These are phyloP conservation scores for Acanthochlamys bracteata DNA, from an alignment of 106 monocot genomes.

Conservation along the genomic window DNA sequence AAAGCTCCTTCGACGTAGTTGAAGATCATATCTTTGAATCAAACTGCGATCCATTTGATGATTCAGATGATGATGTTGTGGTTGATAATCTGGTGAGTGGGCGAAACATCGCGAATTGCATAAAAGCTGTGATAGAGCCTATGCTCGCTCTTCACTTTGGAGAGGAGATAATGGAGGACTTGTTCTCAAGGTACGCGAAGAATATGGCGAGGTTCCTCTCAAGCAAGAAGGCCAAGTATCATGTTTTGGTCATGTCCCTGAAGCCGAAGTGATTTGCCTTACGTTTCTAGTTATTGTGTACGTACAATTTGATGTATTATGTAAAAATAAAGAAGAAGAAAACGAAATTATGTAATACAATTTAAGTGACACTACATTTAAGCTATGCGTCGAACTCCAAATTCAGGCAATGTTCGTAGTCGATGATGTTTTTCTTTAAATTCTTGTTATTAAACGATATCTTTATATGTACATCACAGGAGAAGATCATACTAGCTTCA, in stretches of 20 bases:
- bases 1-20: slow-evolving; percentile 16
- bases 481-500: background rate
- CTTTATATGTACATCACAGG: background rate
- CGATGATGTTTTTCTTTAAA: background rate
- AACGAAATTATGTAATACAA: no score
- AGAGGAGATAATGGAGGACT: slow-evolving; percentile 16
- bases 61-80: slow-evolving; percentile 1
- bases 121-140: slow-evolving; percentile 32
- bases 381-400: no score
- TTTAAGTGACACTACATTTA: no score
- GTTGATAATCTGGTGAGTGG: slow-evolving; percentile 17
- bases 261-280: no score
- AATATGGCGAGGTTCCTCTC: slow-evolving; percentile 1
- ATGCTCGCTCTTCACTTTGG: slow-evolving; percentile 35
- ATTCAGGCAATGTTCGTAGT: background rate
- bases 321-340: no score
- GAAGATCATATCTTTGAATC: slow-evolving; percentile 13
- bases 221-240: background rate
- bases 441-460: background rate
- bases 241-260: background rate
- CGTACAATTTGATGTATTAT: no score
- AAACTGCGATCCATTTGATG: slow-evolving; percentile 22
- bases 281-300: no score
- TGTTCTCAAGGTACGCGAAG: background rate
- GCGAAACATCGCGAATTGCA: slow-evolving; percentile 15